phyloP scores from a whole-genome alignment of 768 basidiomycete genomes.

The Trametopsis cervina region DNA sequence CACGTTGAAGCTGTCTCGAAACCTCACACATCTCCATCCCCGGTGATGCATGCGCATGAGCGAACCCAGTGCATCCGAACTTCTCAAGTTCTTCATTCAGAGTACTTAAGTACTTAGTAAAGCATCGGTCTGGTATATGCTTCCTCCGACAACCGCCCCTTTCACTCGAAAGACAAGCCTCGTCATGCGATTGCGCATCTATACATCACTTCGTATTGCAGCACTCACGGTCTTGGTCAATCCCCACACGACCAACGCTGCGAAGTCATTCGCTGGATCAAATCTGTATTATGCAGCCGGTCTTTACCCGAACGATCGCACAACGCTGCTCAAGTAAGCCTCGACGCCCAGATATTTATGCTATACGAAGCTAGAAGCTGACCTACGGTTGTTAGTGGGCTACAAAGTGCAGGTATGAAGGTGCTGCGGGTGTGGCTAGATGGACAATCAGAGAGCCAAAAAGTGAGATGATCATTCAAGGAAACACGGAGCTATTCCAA shows the following conservation, averaged over 20 bases:
- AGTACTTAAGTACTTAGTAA: too few species aligned
- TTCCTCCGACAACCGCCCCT: too few species aligned
- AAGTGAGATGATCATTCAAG: constrained; percentile 6
- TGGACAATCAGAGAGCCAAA: constrained; percentile 16
- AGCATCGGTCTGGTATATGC: too few species aligned
- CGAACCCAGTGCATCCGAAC: too few species aligned
- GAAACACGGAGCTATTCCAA: not conserved
- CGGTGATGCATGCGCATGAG: too few species aligned
- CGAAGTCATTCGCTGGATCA: constrained; percentile 18
- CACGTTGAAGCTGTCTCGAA: too few species aligned
- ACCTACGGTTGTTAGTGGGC: constrained; percentile 7
- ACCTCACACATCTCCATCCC: too few species aligned
- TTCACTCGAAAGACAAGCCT: too few species aligned
- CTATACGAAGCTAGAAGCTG: not conserved
- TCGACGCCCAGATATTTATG: not conserved
- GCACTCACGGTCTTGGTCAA: not conserved
- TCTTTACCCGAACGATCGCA: constrained; percentile 11
- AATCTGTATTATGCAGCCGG: constrained; percentile 23
- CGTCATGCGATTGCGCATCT: too few species aligned
- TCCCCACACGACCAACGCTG: constrained; percentile 4
- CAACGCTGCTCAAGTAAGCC: constrained; percentile 14
- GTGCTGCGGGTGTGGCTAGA: constrained; percentile 21
- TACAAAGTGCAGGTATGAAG: constrained; percentile 20
- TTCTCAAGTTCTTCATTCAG: too few species aligned
- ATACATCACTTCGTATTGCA: too few species aligned